phyloP scores from a whole-genome alignment of 257 asterid species.

The Salvia rosmarinus region DNA sequence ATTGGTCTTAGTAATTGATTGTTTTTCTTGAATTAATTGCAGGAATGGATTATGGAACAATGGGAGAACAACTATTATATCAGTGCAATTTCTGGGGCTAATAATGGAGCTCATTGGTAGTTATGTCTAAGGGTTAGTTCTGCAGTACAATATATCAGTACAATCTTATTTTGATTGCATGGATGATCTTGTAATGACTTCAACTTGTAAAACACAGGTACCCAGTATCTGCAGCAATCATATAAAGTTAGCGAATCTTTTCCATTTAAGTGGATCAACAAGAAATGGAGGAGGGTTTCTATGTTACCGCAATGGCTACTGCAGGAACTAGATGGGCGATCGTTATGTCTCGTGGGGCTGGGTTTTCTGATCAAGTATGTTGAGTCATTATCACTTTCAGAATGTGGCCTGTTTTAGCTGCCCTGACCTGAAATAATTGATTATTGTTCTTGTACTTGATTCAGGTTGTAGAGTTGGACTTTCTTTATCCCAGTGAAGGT shows the following conservation, averaged over 20 bases:
- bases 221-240: slow-evolving; percentile 59
- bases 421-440: background rate
- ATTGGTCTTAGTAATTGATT: background rate
- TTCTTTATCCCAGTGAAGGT: slow-evolving; percentile 79
- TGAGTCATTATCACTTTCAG: background rate
- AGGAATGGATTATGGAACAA: slow-evolving; percentile 77
- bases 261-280: slow-evolving; percentile 72
- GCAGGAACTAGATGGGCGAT: slow-evolving; percentile 66
- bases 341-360: slow-evolving; percentile 75
- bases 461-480: slow-evolving; percentile 74
- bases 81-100: slow-evolving; percentile 68
- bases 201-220: slow-evolving; percentile 40
- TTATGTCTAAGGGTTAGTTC: slow-evolving; percentile 73
- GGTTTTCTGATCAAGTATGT: slow-evolving; percentile 60
- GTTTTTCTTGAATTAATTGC: slow-evolving; percentile 10
- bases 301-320: slow-evolving; percentile 74
- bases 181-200: background rate
- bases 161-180: background rate
- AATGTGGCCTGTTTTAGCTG: background rate
- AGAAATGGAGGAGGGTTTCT: slow-evolving; percentile 75
- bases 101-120: slow-evolving; percentile 60
- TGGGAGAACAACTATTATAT: slow-evolving; percentile 72
- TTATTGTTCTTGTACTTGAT: background rate
- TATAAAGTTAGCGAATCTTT: slow-evolving; percentile 70
- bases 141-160: background rate